Evolutionary conservation across 768 basidiomycete genomes (phyloP).

Genomic region (Calocybe indica): DNA sequence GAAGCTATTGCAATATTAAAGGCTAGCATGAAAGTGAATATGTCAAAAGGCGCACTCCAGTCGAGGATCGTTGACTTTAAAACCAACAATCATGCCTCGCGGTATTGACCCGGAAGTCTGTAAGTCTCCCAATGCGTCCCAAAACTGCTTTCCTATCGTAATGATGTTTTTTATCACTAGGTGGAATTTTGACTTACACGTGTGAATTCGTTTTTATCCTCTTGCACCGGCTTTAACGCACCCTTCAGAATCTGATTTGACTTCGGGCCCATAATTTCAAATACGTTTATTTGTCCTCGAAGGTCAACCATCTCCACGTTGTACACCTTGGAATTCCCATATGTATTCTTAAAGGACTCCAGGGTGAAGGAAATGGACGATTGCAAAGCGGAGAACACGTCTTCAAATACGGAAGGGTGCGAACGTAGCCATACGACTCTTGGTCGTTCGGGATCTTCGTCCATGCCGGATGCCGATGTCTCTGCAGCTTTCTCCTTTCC

Average conservation of each 20-base stretch:
- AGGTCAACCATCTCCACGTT: conserved; percentile 68
- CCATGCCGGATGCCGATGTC: conserved; percentile 2
- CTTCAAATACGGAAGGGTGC: conserved; percentile 69
- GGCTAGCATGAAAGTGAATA: background rate
- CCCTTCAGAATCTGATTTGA: conserved; percentile 70
- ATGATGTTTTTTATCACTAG: too few species aligned
- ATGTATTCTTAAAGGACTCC: conserved; percentile 16
- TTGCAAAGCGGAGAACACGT: conserved; percentile 47
- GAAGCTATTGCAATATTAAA: conserved; percentile 44
- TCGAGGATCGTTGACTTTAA: conserved; percentile 82
- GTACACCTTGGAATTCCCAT: conserved; percentile 16
- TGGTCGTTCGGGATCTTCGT: conserved; percentile 6
- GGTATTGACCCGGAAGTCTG: conserved; percentile 65
- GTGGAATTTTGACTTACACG: conserved; percentile 33
- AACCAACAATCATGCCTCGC: conserved; percentile 70
- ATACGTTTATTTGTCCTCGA: conserved; percentile 64
- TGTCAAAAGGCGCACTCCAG: conserved; percentile 50
- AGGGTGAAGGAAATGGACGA: conserved; percentile 45
- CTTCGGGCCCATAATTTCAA: conserved; percentile 88
- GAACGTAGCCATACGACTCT: conserved; percentile 69
- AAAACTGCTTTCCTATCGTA: conserved; percentile 41
- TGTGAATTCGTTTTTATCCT: conserved; percentile 49
- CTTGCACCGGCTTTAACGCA: conserved; percentile 45
- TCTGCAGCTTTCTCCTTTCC: conserved; percentile 21
- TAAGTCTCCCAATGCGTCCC: conserved; percentile 53